phyloP scores from a whole-genome alignment of 2,329 filamentous ascomycete species.

The Trichoderma endophyticum region DNA sequence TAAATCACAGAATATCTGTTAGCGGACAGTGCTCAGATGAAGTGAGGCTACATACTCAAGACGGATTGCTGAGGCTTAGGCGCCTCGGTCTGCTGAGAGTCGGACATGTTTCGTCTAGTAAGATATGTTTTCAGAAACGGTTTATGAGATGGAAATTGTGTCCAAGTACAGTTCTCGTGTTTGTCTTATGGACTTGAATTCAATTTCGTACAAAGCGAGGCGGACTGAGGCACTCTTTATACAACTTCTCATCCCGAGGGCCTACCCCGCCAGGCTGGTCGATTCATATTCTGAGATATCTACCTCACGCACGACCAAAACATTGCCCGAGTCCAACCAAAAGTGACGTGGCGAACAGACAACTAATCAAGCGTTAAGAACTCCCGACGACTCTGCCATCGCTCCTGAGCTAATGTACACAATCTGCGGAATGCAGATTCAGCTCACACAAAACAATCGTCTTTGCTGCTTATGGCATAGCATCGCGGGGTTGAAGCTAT shows the following conservation, averaged over 20 bases:
- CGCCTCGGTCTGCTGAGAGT: not conserved
- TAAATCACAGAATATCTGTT: not conserved
- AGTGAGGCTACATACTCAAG: not conserved
- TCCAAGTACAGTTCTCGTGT: not conserved
- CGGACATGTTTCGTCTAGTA: not conserved
- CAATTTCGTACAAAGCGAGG: not conserved
- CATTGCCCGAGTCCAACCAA: not conserved
- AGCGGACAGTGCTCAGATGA: not conserved
- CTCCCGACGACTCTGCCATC: not conserved
- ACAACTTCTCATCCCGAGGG: not conserved
- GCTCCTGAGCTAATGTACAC: not conserved
- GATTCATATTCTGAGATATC: not conserved
- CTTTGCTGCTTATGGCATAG: not conserved
- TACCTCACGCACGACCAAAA: fast-evolving
- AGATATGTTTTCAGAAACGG: not conserved
- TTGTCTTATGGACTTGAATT: not conserved
- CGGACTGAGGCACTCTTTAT: not conserved
- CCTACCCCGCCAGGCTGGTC: not conserved
- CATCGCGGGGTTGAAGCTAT: not conserved
- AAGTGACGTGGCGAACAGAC: not conserved
- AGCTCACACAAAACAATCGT: not conserved
- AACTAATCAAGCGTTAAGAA: not conserved
- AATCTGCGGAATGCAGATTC: not conserved
- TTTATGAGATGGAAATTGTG: not conserved
- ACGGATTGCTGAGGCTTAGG: not conserved